Conservation (phyloP, 768 basidiomycete species). For the Agrocybe chaxingu region DNA sequence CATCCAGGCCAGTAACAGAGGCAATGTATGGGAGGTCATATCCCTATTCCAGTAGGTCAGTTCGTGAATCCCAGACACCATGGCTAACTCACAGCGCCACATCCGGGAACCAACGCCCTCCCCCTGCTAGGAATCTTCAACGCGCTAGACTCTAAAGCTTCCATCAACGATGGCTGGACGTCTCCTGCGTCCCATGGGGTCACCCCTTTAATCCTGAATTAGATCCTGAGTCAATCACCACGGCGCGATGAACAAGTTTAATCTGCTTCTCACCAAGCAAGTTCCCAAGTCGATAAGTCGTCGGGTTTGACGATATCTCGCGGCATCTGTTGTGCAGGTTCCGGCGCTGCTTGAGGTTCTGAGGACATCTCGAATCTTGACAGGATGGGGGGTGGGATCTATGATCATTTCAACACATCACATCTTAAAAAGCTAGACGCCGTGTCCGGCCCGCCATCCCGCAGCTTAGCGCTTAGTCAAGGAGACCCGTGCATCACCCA, state of each 20-base stretch:
- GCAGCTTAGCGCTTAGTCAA: no score
- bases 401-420: no score
- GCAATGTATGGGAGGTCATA: slow-evolving; percentile 61
- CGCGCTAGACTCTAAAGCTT: slow-evolving; percentile 43
- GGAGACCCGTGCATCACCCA: no score
- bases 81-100: slow-evolving; percentile 40
- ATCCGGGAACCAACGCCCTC: slow-evolving; percentile 35
- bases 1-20: slow-evolving; percentile 40
- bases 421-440: no score
- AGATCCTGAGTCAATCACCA: background rate
- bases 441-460: no score
- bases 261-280: slow-evolving; percentile 18
- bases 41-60: slow-evolving; percentile 36
- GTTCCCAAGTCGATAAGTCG: slow-evolving; percentile 25
- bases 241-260: background rate
- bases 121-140: slow-evolving; percentile 38
- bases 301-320: slow-evolving; percentile 18
- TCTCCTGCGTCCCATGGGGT: slow-evolving; percentile 66
- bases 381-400: no score
- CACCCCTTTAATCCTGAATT: slow-evolving; percentile 17
- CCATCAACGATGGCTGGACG: slow-evolving; percentile 52
- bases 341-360: no score
- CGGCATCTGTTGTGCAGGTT: no score
- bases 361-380: no score
- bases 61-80: background rate